Evolutionary conservation across 1,139 yeast genomes (phyloP).

Genomic region (Scheffersomyces quercinus): DNA sequence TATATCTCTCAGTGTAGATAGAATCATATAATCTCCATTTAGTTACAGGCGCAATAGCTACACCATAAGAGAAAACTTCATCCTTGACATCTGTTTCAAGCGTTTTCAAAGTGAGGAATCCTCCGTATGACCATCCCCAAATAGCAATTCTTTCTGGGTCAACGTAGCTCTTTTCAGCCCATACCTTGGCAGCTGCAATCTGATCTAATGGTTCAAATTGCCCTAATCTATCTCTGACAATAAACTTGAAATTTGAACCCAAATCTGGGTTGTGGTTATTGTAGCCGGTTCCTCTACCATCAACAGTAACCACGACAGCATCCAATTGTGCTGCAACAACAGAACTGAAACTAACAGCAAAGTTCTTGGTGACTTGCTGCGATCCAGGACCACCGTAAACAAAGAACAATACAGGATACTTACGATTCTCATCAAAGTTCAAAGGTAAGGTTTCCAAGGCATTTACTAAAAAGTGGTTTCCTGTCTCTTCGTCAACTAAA

Average conservation of each 20-base stretch:
- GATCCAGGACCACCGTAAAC: constrained; percentile 88
- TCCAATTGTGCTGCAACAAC: constrained; percentile 67
- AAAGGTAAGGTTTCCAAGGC: constrained; percentile 66
- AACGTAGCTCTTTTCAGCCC: constrained; percentile 56
- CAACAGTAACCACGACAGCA: constrained; percentile 77
- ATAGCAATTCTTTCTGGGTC: constrained; percentile 62
- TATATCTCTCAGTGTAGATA: constrained; percentile 75
- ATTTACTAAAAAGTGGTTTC: constrained; percentile 47
- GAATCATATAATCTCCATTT: constrained; percentile 77
- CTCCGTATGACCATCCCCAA: constrained; percentile 90
- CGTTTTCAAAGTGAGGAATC: constrained; percentile 72
- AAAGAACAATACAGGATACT: constrained; percentile 71
- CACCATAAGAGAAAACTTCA: constrained; percentile 63
- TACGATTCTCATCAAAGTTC: constrained; percentile 50
- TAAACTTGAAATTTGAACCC: constrained; percentile 55
- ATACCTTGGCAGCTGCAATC: constrained; percentile 63
- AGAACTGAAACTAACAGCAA: constrained; percentile 58
- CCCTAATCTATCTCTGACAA: constrained; percentile 68
- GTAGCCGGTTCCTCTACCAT: constrained; percentile 82
- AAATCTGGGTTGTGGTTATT: constrained; percentile 40
- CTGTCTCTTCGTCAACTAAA: constrained; percentile 45
- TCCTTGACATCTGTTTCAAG: constrained; percentile 63
- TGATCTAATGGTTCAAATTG: constrained; percentile 71
- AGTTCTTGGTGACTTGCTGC: constrained; percentile 59
- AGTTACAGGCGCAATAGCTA: constrained; percentile 81